Evolutionary conservation across 495 filamentous ascomycete species (phyloP).

Genomic region (Xylaria telfairii): DNA sequence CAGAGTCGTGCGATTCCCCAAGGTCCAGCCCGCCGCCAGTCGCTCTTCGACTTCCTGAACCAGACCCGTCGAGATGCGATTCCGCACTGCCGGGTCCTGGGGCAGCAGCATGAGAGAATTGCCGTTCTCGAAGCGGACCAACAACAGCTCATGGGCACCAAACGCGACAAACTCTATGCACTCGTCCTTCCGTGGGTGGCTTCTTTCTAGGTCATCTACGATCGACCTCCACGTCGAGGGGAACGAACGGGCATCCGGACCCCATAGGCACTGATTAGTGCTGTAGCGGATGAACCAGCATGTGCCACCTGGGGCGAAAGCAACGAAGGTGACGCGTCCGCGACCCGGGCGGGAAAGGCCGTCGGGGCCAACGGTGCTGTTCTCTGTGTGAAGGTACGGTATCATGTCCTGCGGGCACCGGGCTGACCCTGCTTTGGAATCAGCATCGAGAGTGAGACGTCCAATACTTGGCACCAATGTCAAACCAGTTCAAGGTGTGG

Average conservation of each 20-base stretch:
- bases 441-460: neutral
- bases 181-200: conserved; percentile 8
- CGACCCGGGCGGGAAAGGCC: neutral
- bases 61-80: neutral
- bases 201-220: conserved; percentile 2
- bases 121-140: conserved; percentile 14
- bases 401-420: neutral
- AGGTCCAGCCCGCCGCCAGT: conserved; percentile 14
- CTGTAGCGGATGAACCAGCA: conserved; percentile 18
- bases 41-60: conserved; percentile 1
- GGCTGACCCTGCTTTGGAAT: neutral
- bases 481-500: neutral
- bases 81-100: neutral
- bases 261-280: conserved; percentile 2
- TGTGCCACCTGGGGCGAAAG: conserved; percentile 3
- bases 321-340: conserved; percentile 3
- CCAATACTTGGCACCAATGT: too few species aligned
- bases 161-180: conserved; percentile 18
- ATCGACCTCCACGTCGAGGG: conserved; percentile 9
- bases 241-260: neutral
- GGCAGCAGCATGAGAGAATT: conserved; percentile 12
- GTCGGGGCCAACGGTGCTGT: neutral
- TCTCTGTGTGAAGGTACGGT: neutral
- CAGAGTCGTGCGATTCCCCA: conserved; percentile 2
- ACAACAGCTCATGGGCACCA: neutral